These are phyloP conservation scores for Sporothrix dimorphospora DNA, from an alignment of 2,329 filamentous ascomycete genomes.

Conservation along the genomic window DNA sequence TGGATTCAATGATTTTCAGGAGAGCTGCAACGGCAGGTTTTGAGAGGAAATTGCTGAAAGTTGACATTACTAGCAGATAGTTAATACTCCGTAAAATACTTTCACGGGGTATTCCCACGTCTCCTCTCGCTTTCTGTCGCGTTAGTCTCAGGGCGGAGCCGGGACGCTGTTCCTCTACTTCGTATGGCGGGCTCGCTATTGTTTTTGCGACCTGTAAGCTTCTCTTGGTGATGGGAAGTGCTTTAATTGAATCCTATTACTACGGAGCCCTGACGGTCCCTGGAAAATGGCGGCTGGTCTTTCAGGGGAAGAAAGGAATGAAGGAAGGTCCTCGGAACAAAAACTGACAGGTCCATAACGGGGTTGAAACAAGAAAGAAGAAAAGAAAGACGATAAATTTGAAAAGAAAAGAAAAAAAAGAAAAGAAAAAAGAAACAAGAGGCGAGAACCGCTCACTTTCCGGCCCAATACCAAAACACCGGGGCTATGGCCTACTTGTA, in stretches of 20 bases:
- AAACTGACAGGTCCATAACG: background rate
- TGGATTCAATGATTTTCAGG: slow-evolving; percentile 1
- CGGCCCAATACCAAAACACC: slow-evolving; percentile 14
- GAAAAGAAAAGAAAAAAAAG: background rate
- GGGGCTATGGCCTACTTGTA: too few species aligned
- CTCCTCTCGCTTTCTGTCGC: background rate
- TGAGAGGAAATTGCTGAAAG: background rate
- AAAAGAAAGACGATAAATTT: background rate
- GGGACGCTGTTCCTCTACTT: slow-evolving; percentile 20
- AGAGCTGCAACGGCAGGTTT: slow-evolving; percentile 8
- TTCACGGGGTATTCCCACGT: background rate
- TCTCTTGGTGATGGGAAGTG: background rate
- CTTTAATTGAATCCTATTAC: background rate
- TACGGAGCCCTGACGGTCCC: background rate
- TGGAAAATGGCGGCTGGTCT: background rate
- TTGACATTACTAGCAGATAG: background rate
- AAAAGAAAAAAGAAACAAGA: background rate
- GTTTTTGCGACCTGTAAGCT: background rate
- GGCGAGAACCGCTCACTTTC: background rate
- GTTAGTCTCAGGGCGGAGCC: slow-evolving; percentile 12
- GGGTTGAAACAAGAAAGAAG: background rate
- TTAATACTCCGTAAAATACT: background rate
- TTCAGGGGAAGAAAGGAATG: background rate
- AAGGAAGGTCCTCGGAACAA: background rate
- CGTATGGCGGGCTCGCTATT: background rate